Evolutionary conservation across 495 filamentous ascomycete species (phyloP).

Genomic region (Lasiosphaeria miniovina): DNA sequence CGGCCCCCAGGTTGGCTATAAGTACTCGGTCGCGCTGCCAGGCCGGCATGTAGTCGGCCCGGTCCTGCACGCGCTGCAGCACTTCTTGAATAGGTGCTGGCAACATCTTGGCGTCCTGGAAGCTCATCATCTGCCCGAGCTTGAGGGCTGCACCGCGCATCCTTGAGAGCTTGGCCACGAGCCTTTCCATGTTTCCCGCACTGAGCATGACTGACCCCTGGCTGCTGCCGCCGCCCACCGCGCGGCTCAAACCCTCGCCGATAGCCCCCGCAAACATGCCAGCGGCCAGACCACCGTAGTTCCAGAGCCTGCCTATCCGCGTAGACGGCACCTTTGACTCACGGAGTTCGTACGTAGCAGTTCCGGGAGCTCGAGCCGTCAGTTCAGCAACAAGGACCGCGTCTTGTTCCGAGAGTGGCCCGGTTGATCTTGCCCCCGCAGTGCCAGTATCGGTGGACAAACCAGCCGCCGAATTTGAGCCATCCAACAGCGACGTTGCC

Average conservation of each 20-base stretch:
- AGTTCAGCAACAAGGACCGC: conserved; percentile 19
- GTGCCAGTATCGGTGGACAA: not conserved
- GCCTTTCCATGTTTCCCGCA: conserved; percentile 81
- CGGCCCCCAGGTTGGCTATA: conserved; percentile 67
- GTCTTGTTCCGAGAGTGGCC: conserved; percentile 12
- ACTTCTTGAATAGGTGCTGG: conserved; percentile 81
- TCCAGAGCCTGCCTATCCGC: conserved; percentile 82
- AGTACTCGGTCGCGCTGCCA: conserved; percentile 87
- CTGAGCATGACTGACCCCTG: conserved; percentile 81
- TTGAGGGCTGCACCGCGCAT: conserved; percentile 99
- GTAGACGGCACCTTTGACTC: conserved; percentile 91
- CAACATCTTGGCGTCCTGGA: conserved; percentile 97
- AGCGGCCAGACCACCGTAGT: conserved; percentile 87
- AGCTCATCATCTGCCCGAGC: conserved; percentile 93
- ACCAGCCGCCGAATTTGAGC: not conserved
- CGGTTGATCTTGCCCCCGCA: not conserved
- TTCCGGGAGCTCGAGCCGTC: not conserved
- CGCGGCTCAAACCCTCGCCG: conserved; percentile 74
- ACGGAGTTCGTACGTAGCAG: conserved; percentile 62
- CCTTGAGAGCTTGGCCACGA: conserved; percentile 86
- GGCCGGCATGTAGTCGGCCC: conserved; percentile 95
- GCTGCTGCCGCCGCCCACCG: conserved; percentile 52
- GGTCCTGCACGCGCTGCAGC: conserved; percentile 90
- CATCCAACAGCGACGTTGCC: not conserved
- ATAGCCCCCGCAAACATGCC: conserved; percentile 96